Conservation (phyloP, 345 rosid genomes). For the Gossypium mustelinum region DNA sequence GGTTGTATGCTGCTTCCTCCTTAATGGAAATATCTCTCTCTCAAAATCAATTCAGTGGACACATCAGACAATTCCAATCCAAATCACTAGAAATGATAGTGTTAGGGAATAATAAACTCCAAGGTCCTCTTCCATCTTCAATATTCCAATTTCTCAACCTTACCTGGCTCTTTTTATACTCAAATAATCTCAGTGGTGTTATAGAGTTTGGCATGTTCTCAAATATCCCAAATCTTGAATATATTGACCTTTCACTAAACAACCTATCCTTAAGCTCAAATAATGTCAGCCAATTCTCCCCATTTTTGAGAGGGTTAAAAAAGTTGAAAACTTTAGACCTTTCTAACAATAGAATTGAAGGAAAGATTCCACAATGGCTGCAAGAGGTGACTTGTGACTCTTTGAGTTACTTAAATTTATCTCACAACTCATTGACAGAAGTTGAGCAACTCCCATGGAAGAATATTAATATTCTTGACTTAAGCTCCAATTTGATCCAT, state of each 20-base stretch:
- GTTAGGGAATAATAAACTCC: too few relatives aligned
- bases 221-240: slow-evolving; percentile 7
- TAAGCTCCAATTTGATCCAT: too few relatives aligned
- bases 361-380: too few relatives aligned
- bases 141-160: slow-evolving; percentile 16
- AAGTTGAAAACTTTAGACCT: too few relatives aligned
- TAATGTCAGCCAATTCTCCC: too few relatives aligned
- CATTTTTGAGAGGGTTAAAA: too few relatives aligned
- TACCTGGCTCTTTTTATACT: background rate
- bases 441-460: background rate
- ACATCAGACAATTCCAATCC: background rate
- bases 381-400: accelerated
- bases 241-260: background rate
- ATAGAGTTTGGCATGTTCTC: slow-evolving; percentile 13
- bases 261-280: background rate
- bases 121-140: too few relatives aligned
- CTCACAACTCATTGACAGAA: background rate
- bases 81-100: background rate
- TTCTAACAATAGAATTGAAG: too few relatives aligned
- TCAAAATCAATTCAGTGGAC: background rate
- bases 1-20: too few relatives aligned
- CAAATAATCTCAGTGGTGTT: background rate
- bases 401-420: too few relatives aligned
- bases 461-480: background rate
- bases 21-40: too few relatives aligned